Base-by-base conservation (phyloP, 2,329 filamentous ascomycete species). In the Exophiala phaeomuriformis region DNA sequence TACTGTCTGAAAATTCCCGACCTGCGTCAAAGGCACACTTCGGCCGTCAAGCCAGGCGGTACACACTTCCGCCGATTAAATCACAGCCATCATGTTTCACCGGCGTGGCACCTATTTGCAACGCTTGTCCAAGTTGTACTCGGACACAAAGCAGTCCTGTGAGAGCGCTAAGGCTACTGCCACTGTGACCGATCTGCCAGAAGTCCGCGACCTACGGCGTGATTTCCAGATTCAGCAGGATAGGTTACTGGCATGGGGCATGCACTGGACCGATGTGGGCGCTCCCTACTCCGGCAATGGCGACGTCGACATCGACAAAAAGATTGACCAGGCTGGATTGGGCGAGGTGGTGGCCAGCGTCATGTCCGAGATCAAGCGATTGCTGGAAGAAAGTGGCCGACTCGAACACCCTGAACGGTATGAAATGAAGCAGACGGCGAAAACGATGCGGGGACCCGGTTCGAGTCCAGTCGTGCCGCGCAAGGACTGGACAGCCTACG, bases 221-320 rank as follows among this genome's bases (percentile, higher is more conserved):
- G 81, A 79, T 61, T 81, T 81, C 63, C 73, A 79, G 54, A 82
- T 81, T 50, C 81, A 85, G 64, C 81, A 82, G 64, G 80, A 84
- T 65, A 71, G 82, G 19, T 70, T 84, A 45, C 74, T 83, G 39
- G 77, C 81, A 32, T 85, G 82, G 82, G 82, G 81, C 44, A 69
- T 84, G 53, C 79, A 83, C 65, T 85, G 82, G 82, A 82, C 76
- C 66, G 81, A 84, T 64, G 80, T 77, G 55, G 58, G 60, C 5
- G 51, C 49, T 8, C 58, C 59, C 12, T 55, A 59, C 28, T 48
- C 51, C 4, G 52, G 51, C 41, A 48, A 53, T 28, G 52, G 52
- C 19, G 62, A 64, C 55, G 58, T 61, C 61, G 77, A 81, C 66
- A 84, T 84, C 61, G 82, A 84, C 64, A 80, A 81, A 61, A 78